phyloP scores from a whole-genome alignment of 169 alveolate genomes.

The Cryptosporidium felis region DNA sequence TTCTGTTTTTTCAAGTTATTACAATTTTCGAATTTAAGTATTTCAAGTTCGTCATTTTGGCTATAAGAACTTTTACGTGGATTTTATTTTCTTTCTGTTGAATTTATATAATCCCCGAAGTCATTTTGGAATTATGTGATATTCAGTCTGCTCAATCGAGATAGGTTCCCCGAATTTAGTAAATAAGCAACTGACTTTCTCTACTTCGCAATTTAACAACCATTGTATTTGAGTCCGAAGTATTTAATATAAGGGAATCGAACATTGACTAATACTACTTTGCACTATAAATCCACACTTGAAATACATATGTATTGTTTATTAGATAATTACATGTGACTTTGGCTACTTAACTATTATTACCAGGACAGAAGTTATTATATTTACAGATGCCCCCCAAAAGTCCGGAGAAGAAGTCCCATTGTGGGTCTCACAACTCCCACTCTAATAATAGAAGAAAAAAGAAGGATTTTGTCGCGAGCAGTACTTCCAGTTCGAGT shows the following conservation, averaged over 20 bases:
- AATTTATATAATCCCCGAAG: no score
- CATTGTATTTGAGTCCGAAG: no score
- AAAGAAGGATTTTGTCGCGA: not conserved
- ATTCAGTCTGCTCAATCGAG: not conserved
- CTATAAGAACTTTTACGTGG: no score
- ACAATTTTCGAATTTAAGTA: not conserved
- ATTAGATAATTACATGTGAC: no score
- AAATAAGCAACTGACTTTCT: no score
- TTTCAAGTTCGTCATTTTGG: not conserved
- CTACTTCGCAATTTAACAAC: no score
- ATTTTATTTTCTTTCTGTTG: not conserved
- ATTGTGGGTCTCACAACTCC: not conserved
- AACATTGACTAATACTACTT: no score
- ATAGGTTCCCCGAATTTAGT: not conserved
- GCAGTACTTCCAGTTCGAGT: not conserved
- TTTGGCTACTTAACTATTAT: no score
- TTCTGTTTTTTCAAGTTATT: not conserved
- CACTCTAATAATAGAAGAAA: constrained; percentile 12
- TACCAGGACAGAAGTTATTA: no score
- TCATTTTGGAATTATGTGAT: constrained; percentile 35
- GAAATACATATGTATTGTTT: no score
- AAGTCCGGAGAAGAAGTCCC: constrained; percentile 5
- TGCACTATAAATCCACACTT: no score
- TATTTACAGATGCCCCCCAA: constrained; percentile 18
- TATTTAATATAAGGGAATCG: no score